phyloP scores from a whole-genome alignment of 2,329 filamentous ascomycete species.

The Sordariomycetes sp. region DNA sequence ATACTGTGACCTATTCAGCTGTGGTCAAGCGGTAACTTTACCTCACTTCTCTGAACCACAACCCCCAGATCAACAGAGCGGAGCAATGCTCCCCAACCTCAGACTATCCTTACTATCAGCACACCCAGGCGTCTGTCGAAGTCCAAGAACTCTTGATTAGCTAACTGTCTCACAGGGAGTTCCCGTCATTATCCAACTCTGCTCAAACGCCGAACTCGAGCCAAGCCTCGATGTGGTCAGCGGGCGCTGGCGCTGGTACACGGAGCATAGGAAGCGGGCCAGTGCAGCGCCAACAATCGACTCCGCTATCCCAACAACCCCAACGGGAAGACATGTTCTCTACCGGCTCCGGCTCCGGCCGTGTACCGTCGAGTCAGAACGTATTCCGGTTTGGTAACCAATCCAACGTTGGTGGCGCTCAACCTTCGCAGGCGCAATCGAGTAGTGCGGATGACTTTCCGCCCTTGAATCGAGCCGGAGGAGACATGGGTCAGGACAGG shows the following conservation, averaged over 20 bases:
- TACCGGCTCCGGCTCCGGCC: conserved; percentile 40
- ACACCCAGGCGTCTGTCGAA: not conserved
- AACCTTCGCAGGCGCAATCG: conserved; percentile 30
- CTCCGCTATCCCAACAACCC: conserved; percentile 37
- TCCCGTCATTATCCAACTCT: conserved; percentile 54
- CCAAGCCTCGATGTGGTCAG: conserved; percentile 44
- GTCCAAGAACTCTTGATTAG: not conserved
- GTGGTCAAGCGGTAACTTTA: conserved; percentile 19
- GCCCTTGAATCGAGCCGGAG: conserved; percentile 47
- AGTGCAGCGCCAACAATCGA: conserved; percentile 39
- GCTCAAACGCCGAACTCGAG: conserved; percentile 38
- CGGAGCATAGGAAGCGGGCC: conserved; percentile 32
- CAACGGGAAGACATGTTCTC: conserved; percentile 41
- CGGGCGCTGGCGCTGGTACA: conserved; percentile 24
- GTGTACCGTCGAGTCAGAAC: conserved; percentile 12
- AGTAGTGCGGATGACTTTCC: conserved; percentile 50
- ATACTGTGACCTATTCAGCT: conserved; percentile 15
- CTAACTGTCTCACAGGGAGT: conserved; percentile 40
- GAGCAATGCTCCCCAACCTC: not conserved
- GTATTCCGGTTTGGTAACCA: conserved; percentile 44
- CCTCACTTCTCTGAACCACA: not conserved
- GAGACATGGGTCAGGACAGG: conserved; percentile 48
- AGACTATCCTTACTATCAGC: not conserved
- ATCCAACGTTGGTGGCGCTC: conserved; percentile 12
- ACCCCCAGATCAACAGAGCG: not conserved